Conservation (phyloP, 2,329 filamentous ascomycete species). For the Clonostachys chloroleuca region DNA sequence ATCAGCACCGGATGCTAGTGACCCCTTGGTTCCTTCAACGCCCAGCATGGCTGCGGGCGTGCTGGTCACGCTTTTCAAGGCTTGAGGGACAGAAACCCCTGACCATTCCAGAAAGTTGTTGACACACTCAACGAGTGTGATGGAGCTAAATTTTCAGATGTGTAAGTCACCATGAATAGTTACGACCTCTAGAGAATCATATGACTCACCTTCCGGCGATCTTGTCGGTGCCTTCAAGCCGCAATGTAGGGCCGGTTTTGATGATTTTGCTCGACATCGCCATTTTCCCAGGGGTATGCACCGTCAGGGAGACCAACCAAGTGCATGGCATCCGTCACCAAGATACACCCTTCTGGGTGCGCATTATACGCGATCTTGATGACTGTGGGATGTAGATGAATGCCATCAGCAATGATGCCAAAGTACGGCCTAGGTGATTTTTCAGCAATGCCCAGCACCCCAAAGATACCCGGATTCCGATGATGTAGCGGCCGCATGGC, state of each 20-base stretch:
- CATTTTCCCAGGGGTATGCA: constrained; percentile 81
- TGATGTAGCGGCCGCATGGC: constrained; percentile 89
- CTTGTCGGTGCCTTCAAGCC: constrained; percentile 72
- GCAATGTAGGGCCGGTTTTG: constrained; percentile 68
- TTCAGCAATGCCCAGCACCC: constrained; percentile 68
- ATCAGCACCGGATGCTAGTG: constrained; percentile 58
- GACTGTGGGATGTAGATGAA: constrained; percentile 83
- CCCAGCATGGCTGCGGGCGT: constrained; percentile 77
- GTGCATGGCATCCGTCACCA: constrained; percentile 92
- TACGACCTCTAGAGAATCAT: not conserved
- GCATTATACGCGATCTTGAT: constrained; percentile 87
- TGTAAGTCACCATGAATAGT: not conserved
- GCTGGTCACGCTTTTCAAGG: constrained; percentile 67
- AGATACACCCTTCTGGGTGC: constrained; percentile 77
- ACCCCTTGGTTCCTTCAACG: constrained; percentile 62
- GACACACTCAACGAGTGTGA: constrained; percentile 73
- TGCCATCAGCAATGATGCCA: constrained; percentile 85
- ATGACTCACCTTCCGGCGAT: constrained; percentile 69
- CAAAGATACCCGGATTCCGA: constrained; percentile 87
- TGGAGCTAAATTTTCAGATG: constrained; percentile 39
- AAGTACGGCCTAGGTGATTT: constrained; percentile 66
- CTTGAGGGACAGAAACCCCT: constrained; percentile 62
- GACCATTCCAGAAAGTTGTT: constrained; percentile 78
- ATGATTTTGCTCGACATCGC: constrained; percentile 53
- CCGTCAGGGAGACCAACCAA: constrained; percentile 81